Evolutionary conservation across 129 eudicot genomes (phyloP), one percentile per base, ranked within the genome.

Genomic region (Saposhnikovia divaricata): DNA sequence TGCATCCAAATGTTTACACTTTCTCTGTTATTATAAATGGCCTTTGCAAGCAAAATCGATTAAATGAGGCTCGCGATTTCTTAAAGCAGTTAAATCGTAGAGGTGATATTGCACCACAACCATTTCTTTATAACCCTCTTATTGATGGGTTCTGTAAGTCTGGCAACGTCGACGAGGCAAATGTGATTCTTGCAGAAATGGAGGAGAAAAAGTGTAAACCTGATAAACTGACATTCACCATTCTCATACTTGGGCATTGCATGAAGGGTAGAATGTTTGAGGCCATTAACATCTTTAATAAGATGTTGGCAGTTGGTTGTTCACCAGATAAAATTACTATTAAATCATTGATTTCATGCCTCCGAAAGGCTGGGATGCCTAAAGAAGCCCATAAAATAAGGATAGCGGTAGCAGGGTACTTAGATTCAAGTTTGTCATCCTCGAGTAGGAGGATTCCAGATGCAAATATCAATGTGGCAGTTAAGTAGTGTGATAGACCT

Each of bases 231-330:
- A 95, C 98, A 38, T 95, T 85, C 83, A 95, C 98, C 75, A 92
- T 95, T 74, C 94, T 95, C 74, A 92, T 95, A 74, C 83, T 95
- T 39, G 98, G 98, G 85, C 97, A 95, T 80, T 95, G 98, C 82
- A 84, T 90, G 96, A 95, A 95, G 87, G 98, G 98, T 79, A 87
- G 91, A 85, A 87, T 90, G 98, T 37, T 37, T 68, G 98, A 95
- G 79, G 98, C 97, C 72, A 87, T 95, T 73, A 74, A 77, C 68
- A 82, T 95, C 69, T 92, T 85, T 77, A 78, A 87, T 31, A 95
- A 87, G 85, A 92, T 95, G 98, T 43, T 84, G 34, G 51, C 51
- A 76, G 87, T 85, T 59, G 88, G 88, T 59, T 95, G 98, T 84
- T 82, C 43, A 50, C 98, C 97, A 2, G 98, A 95, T 89, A 65